A percentile compares a stretch with the other conserved stretches of the same genome.
These are phyloP conservation scores for Sanghuangporus weigelae DNA, from an alignment of 1,284 basidiomycete species.

Conservation along the genomic window DNA sequence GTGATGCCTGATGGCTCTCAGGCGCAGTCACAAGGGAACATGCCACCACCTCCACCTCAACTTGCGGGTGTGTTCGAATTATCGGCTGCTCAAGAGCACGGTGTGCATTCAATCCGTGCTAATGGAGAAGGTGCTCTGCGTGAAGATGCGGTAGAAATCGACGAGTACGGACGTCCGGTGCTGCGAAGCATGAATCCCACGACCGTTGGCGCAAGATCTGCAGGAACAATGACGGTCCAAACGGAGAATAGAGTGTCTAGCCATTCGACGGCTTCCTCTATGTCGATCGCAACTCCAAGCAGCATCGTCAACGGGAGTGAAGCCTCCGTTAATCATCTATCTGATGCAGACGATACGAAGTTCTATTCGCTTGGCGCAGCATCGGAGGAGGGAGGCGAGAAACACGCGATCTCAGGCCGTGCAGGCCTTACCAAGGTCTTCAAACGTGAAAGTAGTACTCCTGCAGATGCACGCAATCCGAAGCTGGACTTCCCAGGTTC, in stretches of 20 bases:
- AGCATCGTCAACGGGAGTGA: slow-evolving; percentile 10
- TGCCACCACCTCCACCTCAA: slow-evolving; percentile 27
- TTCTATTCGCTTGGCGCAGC: slow-evolving; percentile 11
- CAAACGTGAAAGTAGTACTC: slow-evolving; percentile 12
- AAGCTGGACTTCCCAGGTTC: slow-evolving; percentile 23
- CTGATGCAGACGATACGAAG: slow-evolving; percentile 7
- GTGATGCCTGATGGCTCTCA: slow-evolving; percentile 8
- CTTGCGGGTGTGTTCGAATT: slow-evolving; percentile 47
- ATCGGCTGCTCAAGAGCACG: slow-evolving; percentile 36
- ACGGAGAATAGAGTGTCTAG: slow-evolving; percentile 10
- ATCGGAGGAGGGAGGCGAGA: slow-evolving; percentile 8
- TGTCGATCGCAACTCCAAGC: slow-evolving; percentile 15
- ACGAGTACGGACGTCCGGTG: slow-evolving; percentile 28
- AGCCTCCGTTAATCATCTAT: not conserved
- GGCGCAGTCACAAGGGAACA: not conserved
- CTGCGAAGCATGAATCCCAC: not conserved
- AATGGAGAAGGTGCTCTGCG: slow-evolving; percentile 37
- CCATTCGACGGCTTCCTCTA: slow-evolving; percentile 12
- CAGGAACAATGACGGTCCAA: not conserved
- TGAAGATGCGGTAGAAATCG: slow-evolving; percentile 38
- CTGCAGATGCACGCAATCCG: slow-evolving; percentile 23
- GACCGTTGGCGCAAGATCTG: not conserved
- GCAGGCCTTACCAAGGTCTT: slow-evolving; percentile 10
- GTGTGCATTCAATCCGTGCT: slow-evolving; percentile 43
- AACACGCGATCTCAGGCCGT: slow-evolving; percentile 3